phyloP scores from a whole-genome alignment of 768 basidiomycete genomes.

The Tremella fuciformis region DNA sequence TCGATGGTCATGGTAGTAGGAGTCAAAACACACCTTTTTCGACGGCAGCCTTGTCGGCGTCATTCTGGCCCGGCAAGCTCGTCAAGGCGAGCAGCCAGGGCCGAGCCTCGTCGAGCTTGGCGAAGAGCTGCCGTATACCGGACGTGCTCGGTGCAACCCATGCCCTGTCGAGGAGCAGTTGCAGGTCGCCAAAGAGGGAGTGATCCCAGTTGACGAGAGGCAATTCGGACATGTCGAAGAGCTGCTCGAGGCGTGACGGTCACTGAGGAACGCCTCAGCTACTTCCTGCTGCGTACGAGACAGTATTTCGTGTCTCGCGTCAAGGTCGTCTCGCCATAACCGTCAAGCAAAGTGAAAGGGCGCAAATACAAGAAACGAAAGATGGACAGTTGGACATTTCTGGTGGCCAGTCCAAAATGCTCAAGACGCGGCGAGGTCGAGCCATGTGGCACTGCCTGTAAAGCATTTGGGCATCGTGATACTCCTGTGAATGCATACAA shows the following conservation, averaged over 20 bases:
- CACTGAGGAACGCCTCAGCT: too few species aligned
- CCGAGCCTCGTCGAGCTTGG: slow-evolving; percentile 34
- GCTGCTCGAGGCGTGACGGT: too few species aligned
- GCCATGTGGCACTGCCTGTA: background rate
- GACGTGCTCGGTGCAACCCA: slow-evolving; percentile 36
- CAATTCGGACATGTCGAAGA: slow-evolving; percentile 1
- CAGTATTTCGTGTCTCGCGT: too few species aligned
- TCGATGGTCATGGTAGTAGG: background rate
- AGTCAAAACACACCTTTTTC: slow-evolving; percentile 30
- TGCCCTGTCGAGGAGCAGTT: slow-evolving; percentile 33
- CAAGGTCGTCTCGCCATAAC: too few species aligned
- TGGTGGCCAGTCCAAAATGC: too few species aligned
- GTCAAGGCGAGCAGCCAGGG: slow-evolving; percentile 40
- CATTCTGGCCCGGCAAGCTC: slow-evolving; percentile 29
- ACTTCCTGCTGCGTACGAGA: too few species aligned
- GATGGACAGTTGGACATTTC: too few species aligned
- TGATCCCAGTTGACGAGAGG: slow-evolving; percentile 35
- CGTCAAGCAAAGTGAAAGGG: too few species aligned
- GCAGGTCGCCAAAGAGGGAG: slow-evolving; percentile 40
- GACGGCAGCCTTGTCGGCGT: slow-evolving; percentile 32
- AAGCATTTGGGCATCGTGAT: background rate
- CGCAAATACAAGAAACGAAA: too few species aligned
- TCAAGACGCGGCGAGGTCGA: too few species aligned
- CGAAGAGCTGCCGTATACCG: slow-evolving; percentile 24
- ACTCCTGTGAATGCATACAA: too few species aligned